Evolutionary conservation across 176 grass and related monocot genomes (phyloP), one percentile per base, ranked within the genome.

Genomic region (Oryza punctata): DNA sequence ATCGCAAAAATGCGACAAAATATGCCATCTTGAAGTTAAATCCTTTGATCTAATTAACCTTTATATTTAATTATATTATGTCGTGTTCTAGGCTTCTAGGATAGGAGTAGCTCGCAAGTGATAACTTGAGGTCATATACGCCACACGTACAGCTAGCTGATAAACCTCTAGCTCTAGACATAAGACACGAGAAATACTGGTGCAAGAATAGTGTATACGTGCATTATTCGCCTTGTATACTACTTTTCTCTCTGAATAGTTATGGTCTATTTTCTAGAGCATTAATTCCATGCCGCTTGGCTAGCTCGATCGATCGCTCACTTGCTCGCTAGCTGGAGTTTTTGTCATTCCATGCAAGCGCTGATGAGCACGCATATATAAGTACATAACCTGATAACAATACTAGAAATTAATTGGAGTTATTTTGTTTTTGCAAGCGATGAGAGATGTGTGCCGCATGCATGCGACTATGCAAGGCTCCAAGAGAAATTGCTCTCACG

Each of bases 401-500:
- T 57, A 9, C 52, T 57, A n/a, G 52, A 19, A 18, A 57, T n/a
- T 57, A 18, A 57, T n/a, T 57, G 18, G 6, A n/a, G 18, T 7
- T 57, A 21, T 19, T 57, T 57, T 86, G 77, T 72, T 89, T 69
- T 85, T 44, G 88, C 54, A 67, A 65, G 88, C 72, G 78, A 82
- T 85, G 54, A 23, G 65, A 71, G 77, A 80, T 70, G 82, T 65
- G 82, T 65, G 82, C 49, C 16, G 50, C 50, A 57, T n/a, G 16
- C 49, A 57, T n/a, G 16, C 49, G 7, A 38, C 37, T 19, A 19
- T 70, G 78, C 78, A 21, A 35, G 88, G 61, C 27, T 86, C 88
- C 88, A 86, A 90, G 47, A 15, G 16, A 4, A 50, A 73, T 83
- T 65, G 84, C 68, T 90, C 40, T 90, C 88, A 83, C 88, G 79